A percentile compares a stretch with the other conserved stretches of the same genome.
Conservation (phyloP, 2,329 filamentous ascomycete species). For the Malbranchea zuffiana region DNA sequence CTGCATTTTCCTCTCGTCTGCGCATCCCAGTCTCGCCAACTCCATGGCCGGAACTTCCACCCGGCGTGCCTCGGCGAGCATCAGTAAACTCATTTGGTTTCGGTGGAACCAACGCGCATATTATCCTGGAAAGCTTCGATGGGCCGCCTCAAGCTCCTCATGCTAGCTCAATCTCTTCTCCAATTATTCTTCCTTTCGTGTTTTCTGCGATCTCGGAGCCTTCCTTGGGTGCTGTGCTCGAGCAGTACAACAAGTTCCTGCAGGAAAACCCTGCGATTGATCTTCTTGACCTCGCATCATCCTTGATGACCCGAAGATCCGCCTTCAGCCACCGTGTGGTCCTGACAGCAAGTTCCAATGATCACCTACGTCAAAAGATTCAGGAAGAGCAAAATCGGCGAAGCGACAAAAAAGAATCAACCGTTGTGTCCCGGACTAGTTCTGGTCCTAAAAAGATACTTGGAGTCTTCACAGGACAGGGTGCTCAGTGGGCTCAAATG, state of each 20-base stretch:
- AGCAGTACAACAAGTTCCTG: conserved; percentile 2
- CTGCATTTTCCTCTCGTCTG: conserved; percentile 14
- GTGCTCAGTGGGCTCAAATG: conserved; percentile 14
- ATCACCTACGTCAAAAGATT: conserved; percentile 4
- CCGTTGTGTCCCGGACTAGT: background rate
- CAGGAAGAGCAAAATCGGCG: background rate
- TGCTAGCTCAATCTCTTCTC: background rate
- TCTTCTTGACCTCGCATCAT: conserved; percentile 1
- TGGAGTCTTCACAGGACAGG: conserved; percentile 14
- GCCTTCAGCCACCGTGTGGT: conserved; percentile 1
- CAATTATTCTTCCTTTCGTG: conserved; percentile 4
- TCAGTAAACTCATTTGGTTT: conserved; percentile 16
- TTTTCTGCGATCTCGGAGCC: conserved; percentile 8
- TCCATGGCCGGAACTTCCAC: conserved; percentile 15
- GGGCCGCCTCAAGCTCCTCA: conserved; percentile 24
- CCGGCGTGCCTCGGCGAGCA: conserved; percentile 7
- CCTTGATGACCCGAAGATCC: conserved; percentile 1
- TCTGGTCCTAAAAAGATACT: background rate
- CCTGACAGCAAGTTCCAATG: background rate
- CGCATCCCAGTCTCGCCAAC: conserved; percentile 8
- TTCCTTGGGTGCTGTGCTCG: background rate
- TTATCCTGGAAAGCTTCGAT: conserved; percentile 22
- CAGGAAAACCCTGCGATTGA: background rate
- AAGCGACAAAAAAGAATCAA: background rate
- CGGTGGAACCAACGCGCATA: conserved; percentile 11